Evolutionary conservation across 106 monocot species (phyloP), one percentile per base, ranked within the genome.

Genomic region (Allium fistulosum): DNA sequence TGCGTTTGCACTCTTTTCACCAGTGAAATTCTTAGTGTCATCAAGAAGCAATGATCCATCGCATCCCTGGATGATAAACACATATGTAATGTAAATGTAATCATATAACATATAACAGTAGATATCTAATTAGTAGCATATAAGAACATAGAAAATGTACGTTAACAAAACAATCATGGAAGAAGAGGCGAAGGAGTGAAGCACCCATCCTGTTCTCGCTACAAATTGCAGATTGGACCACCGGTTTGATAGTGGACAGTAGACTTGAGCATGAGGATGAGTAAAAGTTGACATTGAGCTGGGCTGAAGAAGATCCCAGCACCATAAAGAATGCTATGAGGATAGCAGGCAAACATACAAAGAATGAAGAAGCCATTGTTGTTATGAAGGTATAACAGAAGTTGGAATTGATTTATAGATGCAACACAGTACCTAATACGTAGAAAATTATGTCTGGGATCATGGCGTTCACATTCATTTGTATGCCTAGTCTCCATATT

Each of bases 31-130:
- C 4, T 79, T 13, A 0, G 91, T 84, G 77, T 91, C 91, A 12
- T 91, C 91, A 48, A 91, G 59, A 16, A 91, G 77, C 51, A 91
- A 46, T 4, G 92, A 92, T 10, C 75, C 92, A 59, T 92, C 92
- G 48, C 91, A 91, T 2, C 91, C 91, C 91, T 91, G 57, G 3
- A 59, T 59, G 26, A 62, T 37, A 37, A 14, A 17, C 8, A 51
- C 48, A 69, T 58, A 8, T 7, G 55, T 1, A 22, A 22, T 57
- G 47, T 60, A n/a, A 26, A 22, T 22, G 22, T 37, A 37, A 37
- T 37, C 5, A 37, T 37, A 4, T 4, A 37, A 4, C 37, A 37
- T 37, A 5, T 37, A 37, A 37, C 37, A 37, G 1, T 2, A 37
- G 1, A 1, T 37, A 37, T 37, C 37, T 37, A 1, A 2, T 37